These are phyloP conservation scores for Tolypocladium guangdongense DNA, from an alignment of 2,329 filamentous ascomycete genomes.

Conservation along the genomic window DNA sequence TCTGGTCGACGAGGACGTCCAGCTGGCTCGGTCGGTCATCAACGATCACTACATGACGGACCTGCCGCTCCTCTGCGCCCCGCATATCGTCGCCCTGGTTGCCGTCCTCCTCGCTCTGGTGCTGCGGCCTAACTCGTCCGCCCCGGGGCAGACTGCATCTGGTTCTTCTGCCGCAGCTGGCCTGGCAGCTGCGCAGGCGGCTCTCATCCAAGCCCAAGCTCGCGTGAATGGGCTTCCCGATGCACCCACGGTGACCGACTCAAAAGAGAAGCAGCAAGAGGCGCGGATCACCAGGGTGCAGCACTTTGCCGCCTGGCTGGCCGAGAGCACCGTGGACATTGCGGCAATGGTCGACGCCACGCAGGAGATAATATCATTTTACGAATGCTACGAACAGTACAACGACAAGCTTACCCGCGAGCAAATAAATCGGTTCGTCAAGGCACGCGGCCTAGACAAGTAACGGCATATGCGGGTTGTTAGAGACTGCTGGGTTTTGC, in stretches of 20 bases:
- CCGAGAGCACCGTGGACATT: conserved; percentile 77
- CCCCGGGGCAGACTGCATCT: conserved; percentile 16
- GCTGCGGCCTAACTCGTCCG: conserved; percentile 46
- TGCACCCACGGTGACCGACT: conserved; percentile 11
- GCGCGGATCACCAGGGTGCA: conserved; percentile 54
- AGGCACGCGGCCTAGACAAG: conserved; percentile 45
- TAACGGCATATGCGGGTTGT: conserved; percentile 13
- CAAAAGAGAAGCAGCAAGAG: conserved; percentile 39
- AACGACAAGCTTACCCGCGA: conserved; percentile 49
- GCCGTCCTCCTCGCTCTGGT: conserved; percentile 78
- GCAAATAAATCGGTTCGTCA: conserved; percentile 48
- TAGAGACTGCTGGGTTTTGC: not conserved
- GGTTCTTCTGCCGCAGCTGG: conserved; percentile 25
- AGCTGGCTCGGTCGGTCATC: conserved; percentile 70
- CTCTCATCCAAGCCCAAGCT: conserved; percentile 35
- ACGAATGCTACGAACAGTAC: conserved; percentile 57
- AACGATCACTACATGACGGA: conserved; percentile 93
- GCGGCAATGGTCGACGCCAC: conserved; percentile 78
- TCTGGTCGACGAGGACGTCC: conserved; percentile 67
- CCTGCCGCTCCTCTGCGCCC: conserved; percentile 72
- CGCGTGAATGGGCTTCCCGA: conserved; percentile 10
- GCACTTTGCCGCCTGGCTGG: conserved; percentile 63
- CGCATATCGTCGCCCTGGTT: conserved; percentile 81
- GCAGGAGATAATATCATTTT: conserved; percentile 84
- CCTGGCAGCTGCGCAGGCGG: conserved; percentile 38